A percentile compares a stretch with the other conserved stretches of the same genome.
Evolutionary conservation across 78 protist genomes (phyloP).

Genomic region (Dictyostelium capitatum): DNA sequence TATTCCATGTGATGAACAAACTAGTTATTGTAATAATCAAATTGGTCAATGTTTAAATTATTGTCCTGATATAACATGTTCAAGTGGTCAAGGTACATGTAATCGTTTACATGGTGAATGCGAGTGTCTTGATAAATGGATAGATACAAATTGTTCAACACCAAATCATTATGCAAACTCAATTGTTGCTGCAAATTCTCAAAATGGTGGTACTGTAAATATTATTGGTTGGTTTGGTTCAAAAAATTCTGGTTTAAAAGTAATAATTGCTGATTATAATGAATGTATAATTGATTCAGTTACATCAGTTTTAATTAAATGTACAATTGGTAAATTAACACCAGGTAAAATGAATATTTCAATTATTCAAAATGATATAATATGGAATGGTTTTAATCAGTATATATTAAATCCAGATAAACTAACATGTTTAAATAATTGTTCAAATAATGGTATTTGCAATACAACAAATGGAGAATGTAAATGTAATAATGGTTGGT

Average conservation of each 20-base stretch:
- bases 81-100: neutral
- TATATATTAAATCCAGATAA: neutral
- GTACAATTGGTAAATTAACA: neutral
- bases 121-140: neutral
- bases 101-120: neutral
- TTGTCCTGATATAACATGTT: neutral
- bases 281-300: neutral
- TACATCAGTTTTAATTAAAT: neutral
- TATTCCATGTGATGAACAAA: neutral
- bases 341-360: neutral
- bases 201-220: neutral
- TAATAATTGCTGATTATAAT: neutral
- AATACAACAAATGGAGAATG: neutral
- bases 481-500: neutral
- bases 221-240: slow-evolving; percentile 9
- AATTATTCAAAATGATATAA: neutral
- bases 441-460: neutral
- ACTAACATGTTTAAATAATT: neutral
- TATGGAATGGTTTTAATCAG: neutral
- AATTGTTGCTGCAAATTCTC: neutral
- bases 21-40: slow-evolving; percentile 7
- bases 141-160: neutral
- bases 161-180: slow-evolving; percentile 7
- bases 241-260: neutral
- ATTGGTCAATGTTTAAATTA: neutral